These are phyloP conservation scores for Torrubiellomyces zombiae DNA, from an alignment of 2,329 filamentous ascomycete species.

Conservation along the genomic window DNA sequence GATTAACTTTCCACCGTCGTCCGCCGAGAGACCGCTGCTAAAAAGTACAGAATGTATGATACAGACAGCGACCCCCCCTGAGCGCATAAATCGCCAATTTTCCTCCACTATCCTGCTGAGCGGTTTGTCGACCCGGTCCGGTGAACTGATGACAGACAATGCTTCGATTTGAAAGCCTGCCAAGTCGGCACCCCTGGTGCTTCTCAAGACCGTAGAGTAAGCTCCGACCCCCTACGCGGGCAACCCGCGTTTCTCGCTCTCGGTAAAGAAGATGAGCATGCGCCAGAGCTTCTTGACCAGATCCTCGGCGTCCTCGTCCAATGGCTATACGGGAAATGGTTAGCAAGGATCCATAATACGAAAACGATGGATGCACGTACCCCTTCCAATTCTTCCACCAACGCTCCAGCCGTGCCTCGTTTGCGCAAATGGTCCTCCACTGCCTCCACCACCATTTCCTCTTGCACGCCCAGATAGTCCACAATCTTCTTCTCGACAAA, in stretches of 20 bases:
- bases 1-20: no score
- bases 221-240: slow-evolving; percentile 26
- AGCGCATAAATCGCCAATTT: no score
- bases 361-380: slow-evolving; percentile 32
- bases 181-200: not conserved
- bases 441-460: slow-evolving; percentile 85
- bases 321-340: slow-evolving; percentile 35
- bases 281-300: slow-evolving; percentile 95
- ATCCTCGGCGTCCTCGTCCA: slow-evolving; percentile 89
- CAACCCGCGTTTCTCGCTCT: slow-evolving; percentile 80
- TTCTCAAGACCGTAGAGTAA: slow-evolving; percentile 24
- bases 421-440: slow-evolving; percentile 75
- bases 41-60: no score
- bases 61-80: no score
- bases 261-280: slow-evolving; percentile 95
- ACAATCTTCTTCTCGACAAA: slow-evolving; percentile 98
- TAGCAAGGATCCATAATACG: slow-evolving; percentile 7
- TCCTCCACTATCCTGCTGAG: no score
- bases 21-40: no score
- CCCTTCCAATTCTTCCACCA: slow-evolving; percentile 73
- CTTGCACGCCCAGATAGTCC: slow-evolving; percentile 89
- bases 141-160: no score
- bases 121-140: no score
- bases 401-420: slow-evolving; percentile 55
- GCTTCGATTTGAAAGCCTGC: no score